These are phyloP conservation scores for Kregervanrija delftensis DNA, from an alignment of 805 yeast genomes.

Conservation along the genomic window DNA sequence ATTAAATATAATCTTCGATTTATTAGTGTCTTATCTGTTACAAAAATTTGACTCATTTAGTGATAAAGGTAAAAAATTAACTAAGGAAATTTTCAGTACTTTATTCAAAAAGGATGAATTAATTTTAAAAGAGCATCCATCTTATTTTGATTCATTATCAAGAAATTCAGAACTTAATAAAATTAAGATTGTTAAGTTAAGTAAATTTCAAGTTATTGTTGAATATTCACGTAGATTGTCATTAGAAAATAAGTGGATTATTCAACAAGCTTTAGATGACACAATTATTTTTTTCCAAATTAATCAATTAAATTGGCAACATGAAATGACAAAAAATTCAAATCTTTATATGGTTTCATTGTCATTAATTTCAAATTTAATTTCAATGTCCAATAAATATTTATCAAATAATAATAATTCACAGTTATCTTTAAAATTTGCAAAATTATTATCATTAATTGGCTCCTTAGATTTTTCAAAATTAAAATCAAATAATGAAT, in stretches of 20 bases:
- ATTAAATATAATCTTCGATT: slow-evolving; percentile 61
- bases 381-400: slow-evolving; percentile 46
- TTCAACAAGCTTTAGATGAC: slow-evolving; percentile 65
- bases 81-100: slow-evolving; percentile 41
- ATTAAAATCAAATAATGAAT: slow-evolving; percentile 26
- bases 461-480: slow-evolving; percentile 70
- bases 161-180: slow-evolving; percentile 31
- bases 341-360: slow-evolving; percentile 31
- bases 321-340: slow-evolving; percentile 29
- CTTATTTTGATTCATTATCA: slow-evolving; percentile 49
- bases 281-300: slow-evolving; percentile 45
- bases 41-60: slow-evolving; percentile 58
- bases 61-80: slow-evolving; percentile 40
- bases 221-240: slow-evolving; percentile 51
- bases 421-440: slow-evolving; percentile 50
- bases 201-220: slow-evolving; percentile 10
- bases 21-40: slow-evolving; percentile 63
- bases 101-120: slow-evolving; percentile 29
- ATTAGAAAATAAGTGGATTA: slow-evolving; percentile 64
- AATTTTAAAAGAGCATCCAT: slow-evolving; percentile 35
- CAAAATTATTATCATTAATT: slow-evolving; percentile 64
- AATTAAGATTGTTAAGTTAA: slow-evolving; percentile 27
- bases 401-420: slow-evolving; percentile 20
- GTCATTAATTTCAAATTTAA: slow-evolving; percentile 42
- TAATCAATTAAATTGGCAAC: slow-evolving; percentile 44